Base-by-base conservation (phyloP, 805 yeast genomes). In the Clavispora vitiphila region DNA sequence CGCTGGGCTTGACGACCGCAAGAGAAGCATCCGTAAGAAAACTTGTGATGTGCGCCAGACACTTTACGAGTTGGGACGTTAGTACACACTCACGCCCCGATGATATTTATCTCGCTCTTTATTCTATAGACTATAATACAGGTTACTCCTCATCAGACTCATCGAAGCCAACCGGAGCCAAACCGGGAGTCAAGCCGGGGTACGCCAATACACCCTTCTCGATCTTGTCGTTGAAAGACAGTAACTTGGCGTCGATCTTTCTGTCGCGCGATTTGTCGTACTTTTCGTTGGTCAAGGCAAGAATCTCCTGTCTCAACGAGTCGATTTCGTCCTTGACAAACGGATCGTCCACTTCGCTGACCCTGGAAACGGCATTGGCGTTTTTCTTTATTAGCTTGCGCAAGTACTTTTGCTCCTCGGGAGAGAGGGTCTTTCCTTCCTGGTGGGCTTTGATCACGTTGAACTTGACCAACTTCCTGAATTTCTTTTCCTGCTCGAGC, bases 11-110 rank as follows among this genome's bases (percentile, higher is more conserved):
- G 93, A 84, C 50, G 96, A 91, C 59, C 73, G 71, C 37, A 82
- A 72, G 56, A 76, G 99, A 60, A 65, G 62, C 2, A 86, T 91
- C 1, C 76, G 99, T 56, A 83, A 80, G 57, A 71, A 78, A 39
- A 84, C 91, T 6, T 81, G 85, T 40, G 88, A 84, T 51, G 78
- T 91, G 41, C 77, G 96, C 55, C 97, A 91, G 57, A 66, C 72
- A 0, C 83, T 78, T 54, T 86, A 67, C 58, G 95, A 85, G 50
- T 50, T 73, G 41, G 56, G 51, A 22, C 39, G 55, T 20, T 42
- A 40, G 27, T 29, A 29, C n/a, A 29, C 8, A 29, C 34, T 23
- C 31, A 21, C 29, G 36, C 37, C 35, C 42, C 30, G 31, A 36
- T 20, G 22, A 34, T 22, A 34, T 26, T 26, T 26, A 26, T 26